These are phyloP conservation scores for Corymbia maculata DNA, from an alignment of 345 rosid species.

Conservation along the genomic window DNA sequence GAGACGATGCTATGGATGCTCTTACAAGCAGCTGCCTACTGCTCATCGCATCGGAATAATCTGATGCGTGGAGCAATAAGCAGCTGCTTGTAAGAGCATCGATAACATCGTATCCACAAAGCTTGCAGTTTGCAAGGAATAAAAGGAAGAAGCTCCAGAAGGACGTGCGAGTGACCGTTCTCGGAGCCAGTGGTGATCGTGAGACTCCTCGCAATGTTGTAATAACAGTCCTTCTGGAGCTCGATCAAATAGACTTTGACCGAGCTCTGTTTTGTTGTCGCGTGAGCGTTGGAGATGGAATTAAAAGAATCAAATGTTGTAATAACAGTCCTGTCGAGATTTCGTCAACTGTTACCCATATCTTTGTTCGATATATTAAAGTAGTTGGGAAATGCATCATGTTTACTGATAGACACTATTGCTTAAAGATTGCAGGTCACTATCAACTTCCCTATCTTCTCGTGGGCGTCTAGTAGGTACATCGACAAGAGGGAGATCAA, in stretches of 20 bases:
- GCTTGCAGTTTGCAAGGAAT: conserved; percentile 20
- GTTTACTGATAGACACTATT: too few species aligned
- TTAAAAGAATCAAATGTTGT: background rate
- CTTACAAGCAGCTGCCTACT: background rate
- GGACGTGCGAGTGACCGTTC: conserved; percentile 72
- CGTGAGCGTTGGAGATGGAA: background rate
- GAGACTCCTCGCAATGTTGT: too few species aligned
- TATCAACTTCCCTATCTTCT: conserved; percentile 53
- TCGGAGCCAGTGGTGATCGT: conserved; percentile 98
- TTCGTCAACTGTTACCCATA: background rate
- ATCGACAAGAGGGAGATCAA: conserved; percentile 53
- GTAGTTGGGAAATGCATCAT: background rate
- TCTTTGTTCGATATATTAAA: background rate
- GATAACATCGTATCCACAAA: conserved; percentile 20
- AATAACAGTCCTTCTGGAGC: too few species aligned
- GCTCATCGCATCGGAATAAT: background rate
- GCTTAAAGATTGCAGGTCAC: conserved; percentile 67
- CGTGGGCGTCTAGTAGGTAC: conserved; percentile 55
- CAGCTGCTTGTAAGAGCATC: conserved; percentile 1
- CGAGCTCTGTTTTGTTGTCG: background rate
- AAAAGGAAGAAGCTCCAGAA: conserved; percentile 19
- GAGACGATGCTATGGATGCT: conserved; percentile 22
- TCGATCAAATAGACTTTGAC: too few species aligned
- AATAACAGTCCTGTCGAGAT: background rate
- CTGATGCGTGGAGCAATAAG: background rate